Evolutionary conservation across 1,284 basidiomycete genomes (phyloP).

Genomic region (Polyporus tsugae): DNA sequence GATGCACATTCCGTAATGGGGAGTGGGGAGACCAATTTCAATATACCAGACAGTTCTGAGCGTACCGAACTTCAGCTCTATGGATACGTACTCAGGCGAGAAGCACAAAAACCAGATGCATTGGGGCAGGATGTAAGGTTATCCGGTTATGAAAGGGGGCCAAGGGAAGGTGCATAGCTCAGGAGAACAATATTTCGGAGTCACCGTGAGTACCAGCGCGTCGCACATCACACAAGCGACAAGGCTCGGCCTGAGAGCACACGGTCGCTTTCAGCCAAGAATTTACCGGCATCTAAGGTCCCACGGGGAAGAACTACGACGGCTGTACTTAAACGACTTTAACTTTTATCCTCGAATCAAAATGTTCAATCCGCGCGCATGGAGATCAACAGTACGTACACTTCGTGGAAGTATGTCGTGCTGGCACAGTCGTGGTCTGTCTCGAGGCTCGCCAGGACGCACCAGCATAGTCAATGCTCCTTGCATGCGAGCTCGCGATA

Average conservation of each 20-base stretch:
- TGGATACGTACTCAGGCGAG: background rate
- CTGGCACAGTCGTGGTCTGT: too few relatives aligned
- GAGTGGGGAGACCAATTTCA: background rate
- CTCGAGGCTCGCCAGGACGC: too few relatives aligned
- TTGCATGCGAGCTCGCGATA: background rate
- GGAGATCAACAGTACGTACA: background rate
- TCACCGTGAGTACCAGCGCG: background rate
- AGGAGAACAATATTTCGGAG: background rate
- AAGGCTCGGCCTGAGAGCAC: background rate
- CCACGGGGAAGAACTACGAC: background rate
- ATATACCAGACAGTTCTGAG: background rate
- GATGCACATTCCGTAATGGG: background rate
- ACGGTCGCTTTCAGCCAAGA: constrained; percentile 1
- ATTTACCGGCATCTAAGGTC: background rate
- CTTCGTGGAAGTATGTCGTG: background rate
- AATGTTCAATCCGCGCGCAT: background rate
- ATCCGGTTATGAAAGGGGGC: background rate
- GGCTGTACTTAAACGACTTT: background rate
- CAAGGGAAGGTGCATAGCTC: background rate
- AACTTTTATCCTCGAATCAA: background rate
- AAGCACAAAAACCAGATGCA: background rate
- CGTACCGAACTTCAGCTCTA: background rate
- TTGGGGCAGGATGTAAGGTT: background rate
- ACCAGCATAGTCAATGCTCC: too few relatives aligned
- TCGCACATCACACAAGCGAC: background rate